These are phyloP conservation scores for Fusarium sp. DNA, from an alignment of 2,329 filamentous ascomycete species.

Conservation along the genomic window DNA sequence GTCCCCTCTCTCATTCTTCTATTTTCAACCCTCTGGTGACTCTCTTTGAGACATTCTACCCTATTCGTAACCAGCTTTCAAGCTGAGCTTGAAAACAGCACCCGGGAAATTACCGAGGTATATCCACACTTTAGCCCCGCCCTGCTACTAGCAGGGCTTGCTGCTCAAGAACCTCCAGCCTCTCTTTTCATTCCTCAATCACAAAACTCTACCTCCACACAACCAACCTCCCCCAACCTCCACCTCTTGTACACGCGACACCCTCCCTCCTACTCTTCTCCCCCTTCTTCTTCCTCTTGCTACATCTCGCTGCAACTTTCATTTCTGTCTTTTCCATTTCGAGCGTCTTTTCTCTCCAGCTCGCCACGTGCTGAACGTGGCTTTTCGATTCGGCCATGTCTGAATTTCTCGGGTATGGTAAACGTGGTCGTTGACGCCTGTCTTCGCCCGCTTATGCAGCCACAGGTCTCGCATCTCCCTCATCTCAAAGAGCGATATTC, in stretches of 20 bases:
- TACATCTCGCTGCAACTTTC: constrained; percentile 29
- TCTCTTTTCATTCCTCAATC: constrained; percentile 44
- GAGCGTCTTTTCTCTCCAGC: constrained; percentile 40
- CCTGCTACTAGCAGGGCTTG: constrained; percentile 36
- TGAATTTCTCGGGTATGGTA: constrained; percentile 68
- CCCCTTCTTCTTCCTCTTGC: constrained; percentile 17
- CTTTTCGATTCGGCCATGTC: constrained; percentile 58
- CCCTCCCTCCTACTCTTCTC: constrained; percentile 26
- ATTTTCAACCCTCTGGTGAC: neutral
- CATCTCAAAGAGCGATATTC: constrained; percentile 97
- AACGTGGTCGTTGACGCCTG: constrained; percentile 40
- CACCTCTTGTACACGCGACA: constrained; percentile 30
- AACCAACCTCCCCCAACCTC: constrained; percentile 40
- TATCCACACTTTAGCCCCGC: constrained; percentile 39
- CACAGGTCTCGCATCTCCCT: constrained; percentile 90
- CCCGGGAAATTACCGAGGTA: constrained; percentile 33
- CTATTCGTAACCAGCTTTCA: neutral
- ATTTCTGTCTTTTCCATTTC: constrained; percentile 31
- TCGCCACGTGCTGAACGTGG: constrained; percentile 56
- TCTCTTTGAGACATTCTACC: neutral
- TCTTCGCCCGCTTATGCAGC: constrained; percentile 47
- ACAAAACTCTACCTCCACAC: constrained; percentile 49
- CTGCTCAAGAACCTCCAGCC: constrained; percentile 42
- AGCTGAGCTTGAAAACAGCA: constrained; percentile 3
- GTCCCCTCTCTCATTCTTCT: neutral